phyloP scores from a whole-genome alignment of 192 early-diverging fungal genomes.

The Coemansia furcata region DNA sequence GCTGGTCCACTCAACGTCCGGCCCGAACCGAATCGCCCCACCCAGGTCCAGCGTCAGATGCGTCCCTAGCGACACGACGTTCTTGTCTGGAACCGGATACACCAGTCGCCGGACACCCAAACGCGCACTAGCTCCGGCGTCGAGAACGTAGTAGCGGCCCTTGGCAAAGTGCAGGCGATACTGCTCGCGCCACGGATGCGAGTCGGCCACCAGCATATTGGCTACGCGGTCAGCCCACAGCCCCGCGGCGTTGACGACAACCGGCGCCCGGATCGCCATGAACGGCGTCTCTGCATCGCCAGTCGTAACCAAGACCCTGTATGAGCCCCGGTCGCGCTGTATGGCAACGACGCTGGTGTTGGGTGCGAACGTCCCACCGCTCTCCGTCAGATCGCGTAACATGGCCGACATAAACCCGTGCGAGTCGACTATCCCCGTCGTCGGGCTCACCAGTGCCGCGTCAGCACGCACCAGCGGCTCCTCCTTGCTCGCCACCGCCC shows the following conservation, averaged over 20 bases:
- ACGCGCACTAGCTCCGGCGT: conserved; percentile 12
- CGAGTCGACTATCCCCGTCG: conserved; percentile 83
- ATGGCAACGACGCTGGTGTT: conserved; percentile 54
- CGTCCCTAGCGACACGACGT: conserved; percentile 69
- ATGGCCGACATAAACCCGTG: conserved; percentile 68
- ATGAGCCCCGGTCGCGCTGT: conserved; percentile 25
- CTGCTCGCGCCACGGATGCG: conserved; percentile 18
- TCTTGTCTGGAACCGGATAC: conserved; percentile 74
- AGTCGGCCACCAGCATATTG: conserved; percentile 31
- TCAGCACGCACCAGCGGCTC: conserved; percentile 65
- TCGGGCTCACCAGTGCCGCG: conserved; percentile 61
- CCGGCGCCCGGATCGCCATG: conserved; percentile 54
- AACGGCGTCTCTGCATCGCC: conserved; percentile 36
- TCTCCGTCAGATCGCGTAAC: conserved; percentile 52
- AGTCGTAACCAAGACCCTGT: conserved; percentile 55
- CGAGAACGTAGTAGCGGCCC: conserved; percentile 75
- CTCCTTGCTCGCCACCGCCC: conserved; percentile 27
- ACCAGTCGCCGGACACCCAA: conserved; percentile 61
- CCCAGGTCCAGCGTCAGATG: conserved; percentile 80
- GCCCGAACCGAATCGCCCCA: conserved; percentile 76
- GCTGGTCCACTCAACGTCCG: conserved; percentile 65
- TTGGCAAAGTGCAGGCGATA: conserved; percentile 73
- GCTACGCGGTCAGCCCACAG: conserved; percentile 68
- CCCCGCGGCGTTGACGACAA: conserved; percentile 78
- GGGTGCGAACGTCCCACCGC: conserved; percentile 58